Evolutionary conservation across 2,329 filamentous ascomycete species (phyloP), one percentile per base, ranked within the genome.

Genomic region (Microcera coccophila): DNA sequence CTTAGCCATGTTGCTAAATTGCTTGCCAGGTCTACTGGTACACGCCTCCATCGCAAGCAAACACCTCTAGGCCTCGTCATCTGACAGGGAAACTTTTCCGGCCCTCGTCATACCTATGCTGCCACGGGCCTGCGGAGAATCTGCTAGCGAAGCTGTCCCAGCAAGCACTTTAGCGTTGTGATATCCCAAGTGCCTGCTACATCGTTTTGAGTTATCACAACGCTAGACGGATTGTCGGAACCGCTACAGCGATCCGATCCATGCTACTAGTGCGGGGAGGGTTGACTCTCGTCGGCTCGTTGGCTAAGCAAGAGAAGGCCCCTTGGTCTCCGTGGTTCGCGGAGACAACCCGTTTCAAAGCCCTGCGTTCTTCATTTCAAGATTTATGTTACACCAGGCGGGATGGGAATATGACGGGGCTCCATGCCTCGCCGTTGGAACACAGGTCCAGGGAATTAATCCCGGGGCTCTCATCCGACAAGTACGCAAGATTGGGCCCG

Each of bases 181-280:
- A 58, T 43, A 46, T 35, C 42, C 37, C 36, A 33, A 32, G 48
- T 41, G 43, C 49, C 45, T 55, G 56, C 43, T 48, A 53, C 51
- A 41, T 58, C 47, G 47, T 50, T 48, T 48, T n/a, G 43, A 47
- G 44, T 43, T 51, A 55, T 59, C 54, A 59, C 51, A 54, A 44
- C 55, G 53, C 54, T 57, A 59, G 44, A 59, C 47, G 53, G 45
- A 57, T 49, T 59, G 47, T 57, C 55, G 54, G 55, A 53, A 57
- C 48, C 38, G 47, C 41, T 47, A 46, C 49, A 51, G 41, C 38
- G 48, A 54, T 59, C 48, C 38, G 36, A 38, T 45, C 53, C 51
- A 46, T 39, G 44, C 47, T 48, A 41, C 31, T 45, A 48, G 53
- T 44, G 55, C 52, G 55, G 53, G 53, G 51, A 44, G 21, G 38